These are phyloP conservation scores for Amaranthus palmeri DNA, from an alignment of 148 eudicot genomes.

Conservation along the genomic window DNA sequence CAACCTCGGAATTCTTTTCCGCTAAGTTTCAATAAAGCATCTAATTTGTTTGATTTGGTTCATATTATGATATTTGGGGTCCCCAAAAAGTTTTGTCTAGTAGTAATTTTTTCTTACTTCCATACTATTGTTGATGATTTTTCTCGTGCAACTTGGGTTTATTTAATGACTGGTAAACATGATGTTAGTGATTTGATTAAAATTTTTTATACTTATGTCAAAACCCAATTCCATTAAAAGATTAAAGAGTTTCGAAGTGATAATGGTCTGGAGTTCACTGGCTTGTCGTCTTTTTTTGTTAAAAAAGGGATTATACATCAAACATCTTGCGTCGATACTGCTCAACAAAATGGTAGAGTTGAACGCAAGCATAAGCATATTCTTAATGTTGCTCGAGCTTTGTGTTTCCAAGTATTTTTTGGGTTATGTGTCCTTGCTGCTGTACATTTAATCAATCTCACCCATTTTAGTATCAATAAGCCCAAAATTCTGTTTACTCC, in stretches of 20 bases:
- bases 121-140: conserved; percentile 4
- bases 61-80: background rate
- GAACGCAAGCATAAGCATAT: background rate
- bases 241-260: background rate
- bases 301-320: background rate
- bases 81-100: background rate
- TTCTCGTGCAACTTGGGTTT: conserved; percentile 1
- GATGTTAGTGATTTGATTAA: background rate
- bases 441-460: background rate
- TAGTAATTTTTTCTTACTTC: background rate
- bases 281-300: background rate
- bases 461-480: no score
- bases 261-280: conserved; percentile 2
- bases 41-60: background rate
- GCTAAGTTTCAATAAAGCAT: no score
- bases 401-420: background rate
- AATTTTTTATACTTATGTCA: background rate
- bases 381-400: no score
- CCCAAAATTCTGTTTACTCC: no score
- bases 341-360: conserved; percentile 13
- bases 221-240: background rate
- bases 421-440: no score
- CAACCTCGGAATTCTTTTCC: background rate
- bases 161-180: background rate
- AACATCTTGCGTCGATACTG: background rate